Evolutionary conservation across 2,329 filamentous ascomycete species (phyloP).

Genomic region (Fusarium hainanense): DNA sequence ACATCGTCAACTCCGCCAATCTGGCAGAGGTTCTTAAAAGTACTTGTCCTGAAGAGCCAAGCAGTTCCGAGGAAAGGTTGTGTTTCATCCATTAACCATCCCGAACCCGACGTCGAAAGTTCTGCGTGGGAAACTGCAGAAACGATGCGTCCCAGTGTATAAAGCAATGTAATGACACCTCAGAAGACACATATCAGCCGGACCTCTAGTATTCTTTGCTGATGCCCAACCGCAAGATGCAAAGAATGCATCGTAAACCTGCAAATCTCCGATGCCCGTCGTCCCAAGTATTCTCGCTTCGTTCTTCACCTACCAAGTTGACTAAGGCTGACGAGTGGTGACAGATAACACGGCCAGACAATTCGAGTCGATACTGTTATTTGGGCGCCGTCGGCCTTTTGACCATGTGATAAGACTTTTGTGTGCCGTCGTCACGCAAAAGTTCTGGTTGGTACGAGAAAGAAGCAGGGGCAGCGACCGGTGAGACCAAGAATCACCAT

Average conservation of each 20-base stretch:
- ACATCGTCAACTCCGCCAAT: constrained; percentile 29
- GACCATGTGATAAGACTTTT: constrained; percentile 42
- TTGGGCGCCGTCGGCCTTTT: background rate
- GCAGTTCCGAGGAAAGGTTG: constrained; percentile 16
- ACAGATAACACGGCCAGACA: constrained; percentile 5
- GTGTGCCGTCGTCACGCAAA: constrained; percentile 46
- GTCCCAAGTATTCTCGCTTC: background rate
- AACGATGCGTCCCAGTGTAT: constrained; percentile 14
- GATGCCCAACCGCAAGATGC: constrained; percentile 7
- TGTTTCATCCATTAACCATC: constrained; percentile 17
- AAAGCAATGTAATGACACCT: constrained; percentile 24
- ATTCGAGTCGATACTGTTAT: constrained; percentile 7
- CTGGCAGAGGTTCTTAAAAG: constrained; percentile 31
- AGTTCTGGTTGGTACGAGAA: constrained; percentile 43
- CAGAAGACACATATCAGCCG: constrained; percentile 13
- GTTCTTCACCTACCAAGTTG: constrained; percentile 22
- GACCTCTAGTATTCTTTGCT: constrained; percentile 8
- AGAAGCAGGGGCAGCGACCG: constrained; percentile 43
- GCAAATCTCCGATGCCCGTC: constrained; percentile 7
- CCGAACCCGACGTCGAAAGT: constrained; percentile 13
- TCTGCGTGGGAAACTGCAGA: constrained; percentile 10
- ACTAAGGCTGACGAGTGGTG: constrained; percentile 37
- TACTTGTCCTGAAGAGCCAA: constrained; percentile 26
- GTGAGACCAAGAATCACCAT: constrained; percentile 41
- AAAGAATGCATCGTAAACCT: constrained; percentile 24